Percentiles rank a stretch among this genome's conserved stretches.
Evolutionary conservation across 2,329 filamentous ascomycete genomes (phyloP).

Genomic region (Colletotrichum karsti): DNA sequence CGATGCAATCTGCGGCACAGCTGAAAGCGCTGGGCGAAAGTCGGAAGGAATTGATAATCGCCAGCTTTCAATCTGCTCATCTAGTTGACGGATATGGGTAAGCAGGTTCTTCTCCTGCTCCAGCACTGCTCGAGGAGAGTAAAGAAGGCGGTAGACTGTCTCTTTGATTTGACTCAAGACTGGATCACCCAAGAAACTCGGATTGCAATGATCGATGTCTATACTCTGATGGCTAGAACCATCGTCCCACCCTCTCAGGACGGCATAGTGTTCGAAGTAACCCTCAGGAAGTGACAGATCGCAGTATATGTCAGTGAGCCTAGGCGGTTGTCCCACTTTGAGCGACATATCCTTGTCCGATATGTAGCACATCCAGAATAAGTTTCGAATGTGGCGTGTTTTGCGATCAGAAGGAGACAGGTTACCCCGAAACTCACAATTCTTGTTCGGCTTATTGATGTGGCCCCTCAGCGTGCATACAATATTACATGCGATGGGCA

Average conservation of each 20-base stretch:
- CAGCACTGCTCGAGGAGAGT: not conserved
- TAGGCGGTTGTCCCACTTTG: slow-evolving; percentile 33
- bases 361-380: slow-evolving; percentile 39
- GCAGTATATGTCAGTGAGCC: slow-evolving; percentile 10
- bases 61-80: slow-evolving; percentile 43
- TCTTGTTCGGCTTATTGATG: not conserved
- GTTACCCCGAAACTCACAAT: too few species aligned
- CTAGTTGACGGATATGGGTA: slow-evolving; percentile 36
- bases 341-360: slow-evolving; percentile 37
- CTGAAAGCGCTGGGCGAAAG: slow-evolving; percentile 15
- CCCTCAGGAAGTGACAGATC: not conserved
- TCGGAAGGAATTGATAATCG: slow-evolving; percentile 33
- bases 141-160: not conserved
- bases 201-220: not conserved
- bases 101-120: slow-evolving; percentile 22
- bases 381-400: slow-evolving; percentile 13
- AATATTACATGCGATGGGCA: not conserved
- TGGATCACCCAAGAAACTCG: not conserved
- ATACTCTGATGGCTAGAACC: not conserved
- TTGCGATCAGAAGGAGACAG: not conserved
- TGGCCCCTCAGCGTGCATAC: not conserved
- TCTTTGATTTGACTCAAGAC: not conserved
- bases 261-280: not conserved
- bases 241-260: too few species aligned
- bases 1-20: not conserved